A percentile compares a stretch with the other conserved stretches of the same genome.
Evolutionary conservation across 2,329 filamentous ascomycete species (phyloP).

Genomic region (Xylaria sp.): DNA sequence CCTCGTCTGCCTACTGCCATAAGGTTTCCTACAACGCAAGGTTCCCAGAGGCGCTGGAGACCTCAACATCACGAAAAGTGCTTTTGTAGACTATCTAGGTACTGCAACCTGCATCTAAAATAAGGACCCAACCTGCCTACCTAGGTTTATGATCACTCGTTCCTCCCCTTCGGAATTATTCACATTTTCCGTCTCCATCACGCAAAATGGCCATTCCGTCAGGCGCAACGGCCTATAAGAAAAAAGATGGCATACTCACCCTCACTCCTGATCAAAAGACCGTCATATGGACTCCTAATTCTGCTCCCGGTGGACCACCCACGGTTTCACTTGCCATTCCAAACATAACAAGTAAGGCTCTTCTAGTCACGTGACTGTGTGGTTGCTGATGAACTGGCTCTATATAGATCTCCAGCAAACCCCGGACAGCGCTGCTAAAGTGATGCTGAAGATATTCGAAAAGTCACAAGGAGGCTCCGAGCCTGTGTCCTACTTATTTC

Average conservation of each 20-base stretch:
- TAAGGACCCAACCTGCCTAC: no score
- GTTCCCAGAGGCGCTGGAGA: not conserved
- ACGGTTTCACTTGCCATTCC: conserved; percentile 70
- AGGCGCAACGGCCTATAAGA: conserved; percentile 83
- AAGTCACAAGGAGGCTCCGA: conserved; percentile 62
- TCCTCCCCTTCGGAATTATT: no score
- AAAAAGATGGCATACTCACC: conserved; percentile 85
- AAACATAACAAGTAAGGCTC: conserved; percentile 76
- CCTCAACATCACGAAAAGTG: no score
- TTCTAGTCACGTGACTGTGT: conserved; percentile 4
- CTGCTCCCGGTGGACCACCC: conserved; percentile 61
- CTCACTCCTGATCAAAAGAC: conserved; percentile 73
- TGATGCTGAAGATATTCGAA: conserved; percentile 90
- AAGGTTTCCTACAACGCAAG: not conserved
- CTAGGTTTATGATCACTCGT: not conserved
- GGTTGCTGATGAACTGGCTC: conserved; percentile 5
- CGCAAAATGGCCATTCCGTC: conserved; percentile 59
- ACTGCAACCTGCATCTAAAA: not conserved
- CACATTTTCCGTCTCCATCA: not conserved
- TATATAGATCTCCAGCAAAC: conserved; percentile 87
- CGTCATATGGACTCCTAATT: conserved; percentile 79
- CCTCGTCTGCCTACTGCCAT: not conserved
- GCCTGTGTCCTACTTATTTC: conserved; percentile 77
- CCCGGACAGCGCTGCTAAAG: conserved; percentile 82
- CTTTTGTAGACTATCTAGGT: not conserved